Base-by-base conservation (phyloP, 164 flowering plant species). In the Berberis thunbergii region DNA sequence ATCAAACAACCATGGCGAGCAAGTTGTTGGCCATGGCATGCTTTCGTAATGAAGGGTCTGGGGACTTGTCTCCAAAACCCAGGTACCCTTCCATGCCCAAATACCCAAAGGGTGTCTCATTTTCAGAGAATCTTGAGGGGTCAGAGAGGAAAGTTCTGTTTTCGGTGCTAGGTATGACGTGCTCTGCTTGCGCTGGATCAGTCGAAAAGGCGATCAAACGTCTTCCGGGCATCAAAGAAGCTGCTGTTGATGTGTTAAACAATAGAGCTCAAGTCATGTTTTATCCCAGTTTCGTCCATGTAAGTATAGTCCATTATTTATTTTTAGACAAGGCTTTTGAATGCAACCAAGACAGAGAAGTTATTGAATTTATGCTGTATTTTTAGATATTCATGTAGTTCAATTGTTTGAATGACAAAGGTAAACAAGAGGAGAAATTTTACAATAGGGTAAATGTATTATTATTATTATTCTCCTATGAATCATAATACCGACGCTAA, bases 101-200 rank as follows among this genome's bases (percentile, higher is more conserved):
- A 58, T 78, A 79, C 69, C 90, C 90, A 0, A 87, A 74, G 63
- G 86, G 85, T 2, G 73, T 65, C 2, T 49, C 72, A 1, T 70
- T 9, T 43, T 59, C 67, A 55, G 80, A 70, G 4, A 48, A n/a
- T 2, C 49, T 68, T 50, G 64, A 56, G 13, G 80, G 80, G 8
- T 70, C 76, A 4, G 84, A 79, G 61, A 46, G 72, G 6, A 83
- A 62, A 50, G 84, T 83, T 6, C 67, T 86, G 72, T 88, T 85
- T 54, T 77, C 85, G 0, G 96, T 91, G 6, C 67, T 67, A 5
- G 97, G 96, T 41, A 91, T 91, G 97, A 83, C 88, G 0, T 91
- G 96, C 65, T 80, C 96, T 9, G 96, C 97, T 9, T 91, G 96
- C 59, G 96, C 96, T 13, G 93, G 84, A 1, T 88, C 97, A 0